Base-by-base conservation (phyloP, 2,329 filamentous ascomycete genomes). In the Hymenoscyphus infarciens region DNA sequence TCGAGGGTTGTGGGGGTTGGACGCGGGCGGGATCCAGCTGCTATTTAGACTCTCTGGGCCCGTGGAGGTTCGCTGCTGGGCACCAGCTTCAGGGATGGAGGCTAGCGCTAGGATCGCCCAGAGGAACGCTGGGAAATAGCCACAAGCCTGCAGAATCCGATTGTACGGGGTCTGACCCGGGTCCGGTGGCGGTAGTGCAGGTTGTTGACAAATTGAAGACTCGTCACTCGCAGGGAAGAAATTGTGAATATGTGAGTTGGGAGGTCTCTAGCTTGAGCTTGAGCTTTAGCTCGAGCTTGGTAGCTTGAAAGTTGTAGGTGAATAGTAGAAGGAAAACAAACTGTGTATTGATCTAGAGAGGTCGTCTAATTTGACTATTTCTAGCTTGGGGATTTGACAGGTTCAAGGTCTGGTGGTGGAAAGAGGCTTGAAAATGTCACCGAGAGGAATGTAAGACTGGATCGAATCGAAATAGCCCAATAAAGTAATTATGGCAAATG, bases 41-140 rank as follows among this genome's bases (percentile, higher is more conserved):
- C 15, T 56, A 56, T 56, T 56, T 56, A 56, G 45, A 52, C 45
- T 52, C 42, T 49, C 35, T 52, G 45, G 45, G 19, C 19, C 45
- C 19, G 19, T 52, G 45, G 45, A 25, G n/a, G 42, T 49, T 49
- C 45, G 7, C 22, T 15, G 19, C 8, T 11, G 45, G 22, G 45
- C 19, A 52, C 22, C 45, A 25, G 45, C 45, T 52, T 52, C 10
- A 22, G 22, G 19, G 42, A 22, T 49, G 11, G 42, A 19, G 25
- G 25, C n/a, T 27, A 27, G 25, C 25, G 35, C 35, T 13, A 38
- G 35, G 35, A 38, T 38, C 35, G 35, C 35, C 35, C 35, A 38
- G 16, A 38, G 16, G 35, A 38, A 38, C 35, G 35, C 35, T 38
- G 35, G 35, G 35, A 38, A 38, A 38, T 15, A 38, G 35, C 35